These are phyloP conservation scores for Hypericum androsaemum DNA, from an alignment of 345 rosid species.

Conservation along the genomic window DNA sequence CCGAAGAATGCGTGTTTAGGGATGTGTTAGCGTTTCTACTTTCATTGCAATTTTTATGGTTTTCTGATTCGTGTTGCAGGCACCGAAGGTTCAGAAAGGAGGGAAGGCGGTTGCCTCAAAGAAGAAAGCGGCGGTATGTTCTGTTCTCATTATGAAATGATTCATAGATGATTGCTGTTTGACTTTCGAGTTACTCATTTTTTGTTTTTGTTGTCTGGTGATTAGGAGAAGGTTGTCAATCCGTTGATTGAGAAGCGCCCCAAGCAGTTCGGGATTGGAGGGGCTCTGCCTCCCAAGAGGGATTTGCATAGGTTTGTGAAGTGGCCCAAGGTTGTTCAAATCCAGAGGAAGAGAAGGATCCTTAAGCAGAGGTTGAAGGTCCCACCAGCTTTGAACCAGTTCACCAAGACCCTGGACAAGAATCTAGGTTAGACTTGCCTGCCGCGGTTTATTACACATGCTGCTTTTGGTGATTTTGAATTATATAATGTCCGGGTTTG, in stretches of 20 bases:
- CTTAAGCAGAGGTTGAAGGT: constrained; percentile 80
- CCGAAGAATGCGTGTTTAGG: too few species aligned
- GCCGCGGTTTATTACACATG: not conserved
- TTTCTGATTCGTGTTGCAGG: too few species aligned
- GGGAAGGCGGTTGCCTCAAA: too few species aligned
- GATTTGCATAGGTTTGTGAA: constrained; percentile 61
- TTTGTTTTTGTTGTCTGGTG: too few species aligned
- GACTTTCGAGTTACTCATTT: too few species aligned
- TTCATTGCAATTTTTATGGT: too few species aligned
- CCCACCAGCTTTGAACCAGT: constrained; percentile 78
- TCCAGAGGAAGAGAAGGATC: constrained; percentile 75
- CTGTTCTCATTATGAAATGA: too few species aligned
- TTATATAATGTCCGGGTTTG: too few species aligned
- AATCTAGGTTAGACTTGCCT: constrained; percentile 40
- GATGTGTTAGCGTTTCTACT: too few species aligned
- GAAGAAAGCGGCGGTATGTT: too few species aligned
- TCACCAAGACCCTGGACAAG: constrained; percentile 89
- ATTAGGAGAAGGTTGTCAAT: constrained; percentile 55
- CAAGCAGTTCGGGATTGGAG: constrained; percentile 81
- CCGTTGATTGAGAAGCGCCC: constrained; percentile 77
- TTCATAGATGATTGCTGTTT: too few species aligned
- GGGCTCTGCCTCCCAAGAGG: constrained; percentile 83
- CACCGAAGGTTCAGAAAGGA: too few species aligned
- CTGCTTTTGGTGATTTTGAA: not conserved
- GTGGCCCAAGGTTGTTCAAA: constrained; percentile 61